Evolutionary conservation across 148 eudicot species (phyloP).

Genomic region (Drosera capensis): DNA sequence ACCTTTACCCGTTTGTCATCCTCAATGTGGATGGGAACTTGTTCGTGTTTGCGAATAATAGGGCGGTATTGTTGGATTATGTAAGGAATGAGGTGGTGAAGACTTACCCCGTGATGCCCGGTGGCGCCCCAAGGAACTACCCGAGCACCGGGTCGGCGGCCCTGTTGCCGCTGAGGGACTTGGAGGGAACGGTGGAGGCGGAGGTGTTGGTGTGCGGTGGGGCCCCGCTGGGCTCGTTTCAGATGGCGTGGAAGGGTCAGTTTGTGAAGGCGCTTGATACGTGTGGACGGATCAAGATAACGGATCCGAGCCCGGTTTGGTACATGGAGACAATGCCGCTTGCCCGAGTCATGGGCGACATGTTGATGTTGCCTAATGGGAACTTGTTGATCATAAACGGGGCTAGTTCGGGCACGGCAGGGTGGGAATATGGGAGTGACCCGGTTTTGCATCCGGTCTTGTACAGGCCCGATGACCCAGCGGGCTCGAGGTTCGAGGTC

Average conservation of each 20-base stretch:
- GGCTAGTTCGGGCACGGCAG: slow-evolving; percentile 62
- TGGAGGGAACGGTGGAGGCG: slow-evolving; percentile 10
- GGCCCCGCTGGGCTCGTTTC: slow-evolving; percentile 27
- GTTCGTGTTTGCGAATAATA: slow-evolving; percentile 63
- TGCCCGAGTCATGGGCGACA: slow-evolving; percentile 74
- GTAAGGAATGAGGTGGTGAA: slow-evolving; percentile 12
- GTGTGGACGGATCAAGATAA: slow-evolving; percentile 38
- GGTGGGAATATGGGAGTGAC: slow-evolving; percentile 67
- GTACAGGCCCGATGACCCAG: slow-evolving; percentile 19
- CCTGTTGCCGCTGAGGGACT: slow-evolving; percentile 28
- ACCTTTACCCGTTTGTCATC: slow-evolving; percentile 84
- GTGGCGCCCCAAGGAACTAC: slow-evolving; percentile 38
- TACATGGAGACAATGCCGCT: slow-evolving; percentile 57
- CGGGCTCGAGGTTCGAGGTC: slow-evolving; percentile 20
- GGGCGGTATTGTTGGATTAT: slow-evolving; percentile 43
- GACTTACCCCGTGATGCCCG: slow-evolving; percentile 53
- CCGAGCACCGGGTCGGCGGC: slow-evolving; percentile 77
- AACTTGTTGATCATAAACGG: slow-evolving; percentile 65
- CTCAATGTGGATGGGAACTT: slow-evolving; percentile 54
- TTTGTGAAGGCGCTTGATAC: slow-evolving; percentile 33
- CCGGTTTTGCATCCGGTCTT: slow-evolving; percentile 55
- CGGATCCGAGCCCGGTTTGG: slow-evolving; percentile 41
- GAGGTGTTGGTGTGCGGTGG: slow-evolving; percentile 88
- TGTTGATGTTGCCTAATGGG: slow-evolving; percentile 57
- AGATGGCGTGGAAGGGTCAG: slow-evolving; percentile 12